Percentiles rank a stretch among this genome's conserved stretches.
These are phyloP conservation scores for Thraustotheca clavata DNA, from an alignment of 352 stramenopile genomes.

Conservation along the genomic window DNA sequence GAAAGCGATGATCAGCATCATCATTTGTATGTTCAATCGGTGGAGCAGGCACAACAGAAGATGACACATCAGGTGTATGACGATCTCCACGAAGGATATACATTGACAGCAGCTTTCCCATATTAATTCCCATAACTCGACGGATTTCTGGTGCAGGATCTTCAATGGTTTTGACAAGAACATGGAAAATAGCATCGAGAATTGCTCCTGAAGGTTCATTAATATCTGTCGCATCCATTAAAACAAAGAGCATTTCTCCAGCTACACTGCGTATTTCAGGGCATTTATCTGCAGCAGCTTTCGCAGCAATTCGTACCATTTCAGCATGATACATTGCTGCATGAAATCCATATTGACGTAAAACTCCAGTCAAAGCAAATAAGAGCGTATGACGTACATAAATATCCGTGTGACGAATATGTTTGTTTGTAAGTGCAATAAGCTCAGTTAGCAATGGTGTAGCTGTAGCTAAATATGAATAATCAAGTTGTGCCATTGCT, in stretches of 20 bases:
- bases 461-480: constrained; percentile 27
- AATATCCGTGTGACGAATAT: constrained; percentile 52
- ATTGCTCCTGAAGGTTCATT: constrained; percentile 31
- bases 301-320: constrained; percentile 60
- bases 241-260: constrained; percentile 48
- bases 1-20: neutral
- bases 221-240: constrained; percentile 41
- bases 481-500: constrained; percentile 5
- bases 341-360: constrained; percentile 32
- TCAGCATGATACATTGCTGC: constrained; percentile 44
- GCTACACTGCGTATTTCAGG: constrained; percentile 60
- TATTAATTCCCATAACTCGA: constrained; percentile 50
- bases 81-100: constrained; percentile 3
- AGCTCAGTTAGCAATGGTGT: constrained; percentile 58
- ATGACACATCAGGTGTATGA: neutral
- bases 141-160: constrained; percentile 52
- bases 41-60: neutral
- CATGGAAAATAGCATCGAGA: constrained; percentile 60
- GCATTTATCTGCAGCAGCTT: constrained; percentile 64
- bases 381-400: constrained; percentile 75
- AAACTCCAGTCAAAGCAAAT: constrained; percentile 48
- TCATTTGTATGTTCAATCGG: neutral
- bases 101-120: constrained; percentile 32
- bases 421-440: constrained; percentile 51
- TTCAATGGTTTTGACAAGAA: constrained; percentile 69